Evolutionary conservation across 2,329 filamentous ascomycete genomes (phyloP).

Genomic region (Aureobasidium vineae): DNA sequence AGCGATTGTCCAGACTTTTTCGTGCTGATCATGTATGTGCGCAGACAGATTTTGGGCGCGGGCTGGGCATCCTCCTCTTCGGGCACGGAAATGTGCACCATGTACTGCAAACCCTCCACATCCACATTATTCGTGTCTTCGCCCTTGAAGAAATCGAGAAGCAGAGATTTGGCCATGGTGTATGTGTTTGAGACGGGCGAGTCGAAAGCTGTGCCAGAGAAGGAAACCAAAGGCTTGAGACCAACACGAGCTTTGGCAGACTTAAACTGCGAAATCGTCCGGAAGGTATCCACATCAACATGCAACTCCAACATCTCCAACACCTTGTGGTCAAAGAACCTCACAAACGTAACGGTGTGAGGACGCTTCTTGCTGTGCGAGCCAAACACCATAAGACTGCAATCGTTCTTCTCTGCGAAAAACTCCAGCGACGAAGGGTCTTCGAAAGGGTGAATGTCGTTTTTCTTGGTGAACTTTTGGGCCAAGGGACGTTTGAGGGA

Average conservation of each 20-base stretch:
- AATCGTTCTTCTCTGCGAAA: slow-evolving; percentile 95
- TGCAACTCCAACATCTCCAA: slow-evolving; percentile 94
- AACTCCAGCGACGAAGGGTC: slow-evolving; percentile 86
- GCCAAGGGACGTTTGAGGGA: slow-evolving; percentile 79
- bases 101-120: slow-evolving; percentile 90
- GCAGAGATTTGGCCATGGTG: slow-evolving; percentile 79
- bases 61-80: slow-evolving; percentile 48
- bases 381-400: slow-evolving; percentile 78
- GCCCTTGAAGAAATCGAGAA: slow-evolving; percentile 89
- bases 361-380: slow-evolving; percentile 93
- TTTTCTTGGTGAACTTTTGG: slow-evolving; percentile 96
- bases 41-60: slow-evolving; percentile 57
- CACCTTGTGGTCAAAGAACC: slow-evolving; percentile 81
- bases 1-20: slow-evolving; percentile 76
- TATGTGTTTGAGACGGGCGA: slow-evolving; percentile 75
- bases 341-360: slow-evolving; percentile 77
- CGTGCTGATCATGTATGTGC: slow-evolving; percentile 82
- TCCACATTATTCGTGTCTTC: slow-evolving; percentile 79
- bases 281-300: slow-evolving; percentile 71
- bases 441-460: slow-evolving; percentile 91
- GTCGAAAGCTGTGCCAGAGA: slow-evolving; percentile 85
- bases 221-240: slow-evolving; percentile 85
- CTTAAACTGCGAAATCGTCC: slow-evolving; percentile 72
- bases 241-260: slow-evolving; percentile 64
- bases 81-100: slow-evolving; percentile 76